Percentiles rank a stretch among this genome's conserved stretches.
phyloP scores from a whole-genome alignment of 306 rosid species.

The Begonia loranthoides region DNA sequence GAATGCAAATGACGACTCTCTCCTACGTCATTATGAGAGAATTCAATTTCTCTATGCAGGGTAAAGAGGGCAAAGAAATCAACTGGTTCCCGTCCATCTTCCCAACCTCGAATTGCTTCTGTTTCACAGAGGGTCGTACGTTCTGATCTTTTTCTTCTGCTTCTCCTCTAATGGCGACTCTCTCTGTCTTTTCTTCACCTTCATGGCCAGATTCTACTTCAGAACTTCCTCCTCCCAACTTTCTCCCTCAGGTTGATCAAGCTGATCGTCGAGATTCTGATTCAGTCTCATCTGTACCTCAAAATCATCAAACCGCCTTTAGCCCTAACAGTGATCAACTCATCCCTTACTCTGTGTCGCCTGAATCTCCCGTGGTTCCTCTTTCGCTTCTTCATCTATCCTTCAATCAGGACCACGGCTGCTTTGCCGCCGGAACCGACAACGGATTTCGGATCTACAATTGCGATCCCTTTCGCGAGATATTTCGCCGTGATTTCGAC shows the following conservation, averaged over 20 bases:
- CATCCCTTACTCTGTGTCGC: neutral
- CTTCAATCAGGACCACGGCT: conserved; percentile 87
- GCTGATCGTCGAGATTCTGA: neutral
- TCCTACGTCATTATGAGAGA: too few species aligned
- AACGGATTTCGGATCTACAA: conserved; percentile 75
- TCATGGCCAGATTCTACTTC: neutral
- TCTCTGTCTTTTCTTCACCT: neutral
- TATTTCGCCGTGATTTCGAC: conserved; percentile 71
- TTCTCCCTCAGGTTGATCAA: neutral
- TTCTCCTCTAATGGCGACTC: neutral
- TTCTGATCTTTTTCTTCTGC: neutral
- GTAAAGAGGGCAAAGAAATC: too few species aligned
- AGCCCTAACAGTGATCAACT: neutral
- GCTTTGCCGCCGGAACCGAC: conserved; percentile 85
- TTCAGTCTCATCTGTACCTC: neutral
- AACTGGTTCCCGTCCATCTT: too few species aligned
- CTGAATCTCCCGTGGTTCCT: neutral
- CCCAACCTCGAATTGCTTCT: too few species aligned
- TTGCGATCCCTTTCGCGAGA: conserved; percentile 81
- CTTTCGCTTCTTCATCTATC: conserved; percentile 16
- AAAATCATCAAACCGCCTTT: too few species aligned
- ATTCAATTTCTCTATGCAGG: too few species aligned
- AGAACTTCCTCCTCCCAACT: neutral
- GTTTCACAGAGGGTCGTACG: too few species aligned
- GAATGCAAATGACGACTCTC: too few species aligned